A percentile compares a stretch with the other conserved stretches of the same genome.
Evolutionary conservation across 345 rosid genomes (phyloP).

Genomic region (Salix viminalis): DNA sequence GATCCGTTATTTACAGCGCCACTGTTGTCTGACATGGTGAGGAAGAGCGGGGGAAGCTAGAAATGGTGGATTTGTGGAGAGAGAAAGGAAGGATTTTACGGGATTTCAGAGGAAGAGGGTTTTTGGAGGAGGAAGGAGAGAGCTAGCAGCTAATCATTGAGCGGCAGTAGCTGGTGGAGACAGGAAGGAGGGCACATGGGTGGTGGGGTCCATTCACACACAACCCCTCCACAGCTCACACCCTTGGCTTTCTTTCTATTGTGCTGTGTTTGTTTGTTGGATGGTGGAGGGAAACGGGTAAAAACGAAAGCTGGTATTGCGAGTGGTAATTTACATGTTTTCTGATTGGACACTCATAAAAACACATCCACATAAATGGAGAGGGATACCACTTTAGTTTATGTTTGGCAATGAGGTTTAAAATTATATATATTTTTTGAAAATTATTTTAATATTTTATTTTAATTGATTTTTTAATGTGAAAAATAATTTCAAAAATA

Average conservation of each 20-base stretch:
- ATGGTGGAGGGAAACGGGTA: too few species aligned
- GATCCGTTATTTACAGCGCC: slow-evolving; percentile 40
- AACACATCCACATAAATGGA: too few species aligned
- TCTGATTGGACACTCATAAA: too few species aligned
- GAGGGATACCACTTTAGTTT: too few species aligned
- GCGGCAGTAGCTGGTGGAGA: slow-evolving; percentile 99
- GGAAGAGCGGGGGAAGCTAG: neutral
- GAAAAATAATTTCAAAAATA: too few species aligned
- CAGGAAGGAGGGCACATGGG: slow-evolving; percentile 98
- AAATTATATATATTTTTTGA: too few species aligned
- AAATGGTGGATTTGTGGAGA: neutral
- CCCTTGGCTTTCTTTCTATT: neutral
- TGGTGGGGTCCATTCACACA: slow-evolving; percentile 56
- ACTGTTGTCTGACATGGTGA: slow-evolving; percentile 55
- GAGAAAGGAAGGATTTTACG: neutral
- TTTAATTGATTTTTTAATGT: too few species aligned
- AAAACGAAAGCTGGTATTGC: too few species aligned
- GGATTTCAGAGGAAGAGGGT: neutral
- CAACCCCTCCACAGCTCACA: slow-evolving; percentile 9
- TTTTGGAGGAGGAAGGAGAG: slow-evolving; percentile 8
- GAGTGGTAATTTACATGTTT: too few species aligned
- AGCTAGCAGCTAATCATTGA: slow-evolving; percentile 72
- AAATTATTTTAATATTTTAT: too few species aligned
- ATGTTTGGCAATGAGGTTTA: too few species aligned
- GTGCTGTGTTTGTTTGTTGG: neutral